Base-by-base conservation (phyloP, 108 stramenopile species). In the Cyclotella distinguenda region DNA sequence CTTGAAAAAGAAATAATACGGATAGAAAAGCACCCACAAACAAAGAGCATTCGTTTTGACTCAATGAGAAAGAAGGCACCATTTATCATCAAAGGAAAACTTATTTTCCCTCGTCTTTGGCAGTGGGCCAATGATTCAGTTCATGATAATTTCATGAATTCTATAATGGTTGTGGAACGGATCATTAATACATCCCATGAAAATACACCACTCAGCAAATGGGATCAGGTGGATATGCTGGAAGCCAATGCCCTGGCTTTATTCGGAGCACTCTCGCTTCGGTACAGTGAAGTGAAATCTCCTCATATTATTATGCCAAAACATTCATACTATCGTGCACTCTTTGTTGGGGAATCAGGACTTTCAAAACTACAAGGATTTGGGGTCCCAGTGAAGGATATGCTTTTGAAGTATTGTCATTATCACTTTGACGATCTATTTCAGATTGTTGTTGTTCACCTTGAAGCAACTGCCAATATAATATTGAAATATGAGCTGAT, bases 361-460 rank as follows among this genome's bases (percentile, higher is more conserved):
- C 30, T 42, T 16, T 32, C 48, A 34, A 47, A 40, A 6, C 26
- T 52, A 1, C 60, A 63, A 1, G 59, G 69, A 3, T 70, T 63
- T 62, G 69, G 69, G 5, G 21, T 19, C 4, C 50, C 69, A 28
- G 9, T 60, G 18, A 69, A 69, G 47, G 58, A 58, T 42, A 35
- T 42, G 2, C 11, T 60, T 16, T 8, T 49, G 1, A 34, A 42
- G 22, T 60, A 60, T 35, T 69, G 69, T 47, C 59, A 70, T 25
- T 25, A 40, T 9, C 35, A 61, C 23, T 70, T 70, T 62, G 60
- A 53, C 32, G 34, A 60, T 25, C 50, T 61, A 11, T 70, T 70
- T 45, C 33, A 61, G 32, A 33, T 11, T 4, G 50, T n/a, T 36
- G 40, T 63, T 6, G 12, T 25, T n/a, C 69, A 62, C 31, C 58